Percentiles rank a stretch among this genome's conserved stretches.
Conservation (phyloP, 2,329 filamentous ascomycete genomes). For the Graphiopsis chlorocephala region DNA sequence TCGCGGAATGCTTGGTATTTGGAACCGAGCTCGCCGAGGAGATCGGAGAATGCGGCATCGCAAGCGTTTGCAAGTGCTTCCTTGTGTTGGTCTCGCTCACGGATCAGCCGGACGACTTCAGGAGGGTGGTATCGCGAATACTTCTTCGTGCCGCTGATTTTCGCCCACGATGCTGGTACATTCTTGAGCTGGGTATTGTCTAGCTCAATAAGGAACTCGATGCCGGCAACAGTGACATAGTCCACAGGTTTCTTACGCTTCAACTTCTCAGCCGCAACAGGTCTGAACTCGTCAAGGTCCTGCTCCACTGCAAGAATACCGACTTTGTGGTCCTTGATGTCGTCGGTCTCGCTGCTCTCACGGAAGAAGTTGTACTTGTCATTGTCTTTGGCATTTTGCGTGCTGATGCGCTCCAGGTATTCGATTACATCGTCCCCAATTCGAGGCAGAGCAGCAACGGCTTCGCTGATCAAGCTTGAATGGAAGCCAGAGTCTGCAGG, state of each 20-base stretch:
- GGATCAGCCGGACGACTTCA: slow-evolving; percentile 76
- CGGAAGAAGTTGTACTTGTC: slow-evolving; percentile 95
- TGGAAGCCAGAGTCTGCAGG: slow-evolving; percentile 68
- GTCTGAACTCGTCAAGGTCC: slow-evolving; percentile 75
- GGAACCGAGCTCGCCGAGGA: slow-evolving; percentile 72
- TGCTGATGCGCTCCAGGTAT: slow-evolving; percentile 82
- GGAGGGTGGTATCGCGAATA: slow-evolving; percentile 91
- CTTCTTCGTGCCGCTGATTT: slow-evolving; percentile 92
- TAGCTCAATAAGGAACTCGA: slow-evolving; percentile 93
- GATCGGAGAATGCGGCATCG: slow-evolving; percentile 71
- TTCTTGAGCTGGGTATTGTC: slow-evolving; percentile 77
- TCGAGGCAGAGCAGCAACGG: slow-evolving; percentile 70
- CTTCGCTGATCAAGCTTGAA: slow-evolving; percentile 66
- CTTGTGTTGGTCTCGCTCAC: slow-evolving; percentile 90
- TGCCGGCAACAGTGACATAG: slow-evolving; percentile 82
- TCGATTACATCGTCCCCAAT: slow-evolving; percentile 70
- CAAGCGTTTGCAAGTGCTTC: slow-evolving; percentile 90
- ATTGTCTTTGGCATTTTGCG: slow-evolving; percentile 75
- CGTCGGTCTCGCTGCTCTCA: slow-evolving; percentile 81
- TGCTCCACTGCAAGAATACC: slow-evolving; percentile 90
- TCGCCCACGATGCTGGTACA: slow-evolving; percentile 90
- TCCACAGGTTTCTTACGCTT: slow-evolving; percentile 67
- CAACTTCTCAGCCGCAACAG: slow-evolving; percentile 68
- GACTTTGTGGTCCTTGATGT: slow-evolving; percentile 85
- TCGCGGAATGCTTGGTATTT: slow-evolving; percentile 89